Base-by-base conservation (phyloP, 352 stramenopile genomes). In the Globisporangium parvum region DNA sequence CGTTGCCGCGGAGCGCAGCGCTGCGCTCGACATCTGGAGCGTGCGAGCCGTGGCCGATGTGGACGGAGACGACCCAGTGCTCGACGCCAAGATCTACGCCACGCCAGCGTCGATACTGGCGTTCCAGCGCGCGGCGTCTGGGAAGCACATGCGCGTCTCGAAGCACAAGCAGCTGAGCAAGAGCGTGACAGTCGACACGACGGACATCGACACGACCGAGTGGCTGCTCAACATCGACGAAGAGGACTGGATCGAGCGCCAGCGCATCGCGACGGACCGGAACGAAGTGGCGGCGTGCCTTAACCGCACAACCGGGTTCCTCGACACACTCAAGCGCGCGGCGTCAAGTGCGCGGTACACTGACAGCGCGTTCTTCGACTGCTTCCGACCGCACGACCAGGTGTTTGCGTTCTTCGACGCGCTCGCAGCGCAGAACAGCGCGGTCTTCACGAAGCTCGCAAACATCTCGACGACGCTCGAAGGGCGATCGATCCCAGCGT, bases 321-420 rank as follows among this genome's bases (percentile, higher is more conserved):
- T 85, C 45, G 55, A 62, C 37, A 47, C 61, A 14, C 51, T 87
- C 41, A 37, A 51, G 48, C 35, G 53, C 17, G 40, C 63, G 1
- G 10, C 37, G 21, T 42, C 51, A 4, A 28, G 31, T 8, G 31
- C 12, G 9, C 15, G 15, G 45, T 85, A 85, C 59, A 69, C 66
- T 0, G 57, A 77, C 17, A 88, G 63, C 53, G 63, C 65, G 26
- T 91, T 80, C 53, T 91, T 91, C 47, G 69, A 88, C 41, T 91
- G 81, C 59, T 91, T 87, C 59, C 79, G 73, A 40, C 77, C 76
- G 42, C 55, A 60, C 11, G 73, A 89, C 40, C 60, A 89, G 44
- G 69, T 89, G 3, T 80, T 81, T 55, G 59, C 66, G 31, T 92
- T 87, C 59, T 68, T 92, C 14, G 71, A 86, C 40, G 59, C 64